Evolutionary conservation across 78 protist species (phyloP).

Genomic region (Polysphondylium violaceum): DNA sequence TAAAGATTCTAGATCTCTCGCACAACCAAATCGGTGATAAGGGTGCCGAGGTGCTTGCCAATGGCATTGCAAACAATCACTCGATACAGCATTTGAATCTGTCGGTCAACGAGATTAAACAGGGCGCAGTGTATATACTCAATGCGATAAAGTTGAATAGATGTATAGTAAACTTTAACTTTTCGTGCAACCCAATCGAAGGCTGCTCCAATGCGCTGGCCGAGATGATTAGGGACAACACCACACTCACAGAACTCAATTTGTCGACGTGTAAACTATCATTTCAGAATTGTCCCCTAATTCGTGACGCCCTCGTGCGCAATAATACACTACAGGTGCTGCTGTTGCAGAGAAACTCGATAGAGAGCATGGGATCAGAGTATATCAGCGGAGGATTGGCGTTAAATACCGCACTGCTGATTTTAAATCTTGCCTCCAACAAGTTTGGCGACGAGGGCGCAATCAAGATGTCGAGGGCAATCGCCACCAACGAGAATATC

Average conservation of each 20-base stretch:
- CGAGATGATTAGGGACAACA: conserved; percentile 25
- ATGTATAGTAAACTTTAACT: conserved; percentile 15
- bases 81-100: conserved; percentile 6
- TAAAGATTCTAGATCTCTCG: conserved; percentile 25
- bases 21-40: conserved; percentile 30
- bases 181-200: conserved; percentile 12
- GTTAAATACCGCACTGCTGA: neutral
- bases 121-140: conserved; percentile 8
- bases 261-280: conserved; percentile 20
- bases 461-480: conserved; percentile 12
- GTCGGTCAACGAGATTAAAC: conserved; percentile 34
- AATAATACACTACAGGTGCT: conserved; percentile 23
- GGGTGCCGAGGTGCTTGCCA: conserved; percentile 23
- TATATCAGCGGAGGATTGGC: conserved; percentile 19
- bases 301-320: neutral
- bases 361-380: conserved; percentile 4
- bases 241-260: conserved; percentile 30
- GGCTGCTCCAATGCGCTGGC: conserved; percentile 32
- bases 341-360: conserved; percentile 29
- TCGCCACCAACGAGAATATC: neutral
- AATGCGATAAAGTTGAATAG: conserved; percentile 7
- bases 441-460: conserved; percentile 46
- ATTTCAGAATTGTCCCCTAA: neutral
- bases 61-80: neutral
- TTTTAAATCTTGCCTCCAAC: conserved; percentile 28